Base-by-base conservation (phyloP, 2,329 filamentous ascomycete genomes). In the Madurella fahalii region DNA sequence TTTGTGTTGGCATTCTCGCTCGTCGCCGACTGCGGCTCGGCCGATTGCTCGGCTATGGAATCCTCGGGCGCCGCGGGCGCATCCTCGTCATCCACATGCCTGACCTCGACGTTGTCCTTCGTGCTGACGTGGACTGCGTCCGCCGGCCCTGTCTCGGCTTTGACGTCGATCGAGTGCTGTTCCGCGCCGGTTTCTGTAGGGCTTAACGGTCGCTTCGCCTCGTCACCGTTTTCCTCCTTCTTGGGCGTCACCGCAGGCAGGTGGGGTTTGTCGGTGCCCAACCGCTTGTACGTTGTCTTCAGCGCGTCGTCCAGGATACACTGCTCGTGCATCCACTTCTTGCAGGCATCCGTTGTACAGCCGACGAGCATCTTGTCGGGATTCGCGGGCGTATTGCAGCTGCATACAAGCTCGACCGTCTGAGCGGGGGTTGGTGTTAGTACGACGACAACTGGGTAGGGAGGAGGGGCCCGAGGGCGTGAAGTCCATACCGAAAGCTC, bases 291-390 rank as follows among this genome's bases (percentile, higher is more conserved):
- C 0, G 79, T 76, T 31, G 72, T 72, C 63, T 72, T 68, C 12
- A 85, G 72, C 4, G 78, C 74, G 13, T 81, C 77, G 61, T 83
- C 76, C 32, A 76, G 71, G n/a, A 87, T 71, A 61, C 84, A 87
- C 44, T 83, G 78, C 53, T 82, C 76, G 61, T 87, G 84, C 56
- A 86, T 76, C 84, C 84, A 86, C 51, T 75, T 77, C 50, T 75
- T 76, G 65, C 84, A 87, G 2, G 68, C 64, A 12, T 74, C 63
- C 55, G 77, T 77, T 9, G 76, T 77, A 68, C 83, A 87, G 53
- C 80, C 79, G 47, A 85, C 75, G 40, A 86, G 69, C 18, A 76
- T 75, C 61, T 79, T 80, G 59, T 86, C 82, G 20, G 83, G 83
- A 58, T 86, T 84, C 60, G 82, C 81, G 40, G 83, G 82, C 5